A percentile compares a stretch with the other conserved stretches of the same genome.
Conservation (phyloP, 2,329 filamentous ascomycete species). For the Periconia macrospinosa region DNA sequence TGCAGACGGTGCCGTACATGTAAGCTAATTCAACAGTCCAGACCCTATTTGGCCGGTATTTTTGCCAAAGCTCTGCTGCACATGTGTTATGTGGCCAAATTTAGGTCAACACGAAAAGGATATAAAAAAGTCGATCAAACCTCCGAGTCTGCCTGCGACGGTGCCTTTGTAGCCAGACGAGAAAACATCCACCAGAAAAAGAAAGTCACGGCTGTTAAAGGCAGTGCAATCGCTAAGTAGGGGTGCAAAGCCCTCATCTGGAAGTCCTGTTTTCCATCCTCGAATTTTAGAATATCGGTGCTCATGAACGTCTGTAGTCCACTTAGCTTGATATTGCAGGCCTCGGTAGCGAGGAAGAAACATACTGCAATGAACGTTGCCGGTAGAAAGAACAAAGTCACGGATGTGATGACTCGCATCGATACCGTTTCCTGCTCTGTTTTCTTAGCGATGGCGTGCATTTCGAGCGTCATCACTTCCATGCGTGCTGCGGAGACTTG, state of each 20-base stretch:
- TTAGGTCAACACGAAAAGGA: not conserved
- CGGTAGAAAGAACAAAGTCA: slow-evolving; percentile 48
- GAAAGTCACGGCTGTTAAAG: slow-evolving; percentile 41
- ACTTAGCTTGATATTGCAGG: not conserved
- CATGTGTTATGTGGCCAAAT: not conserved
- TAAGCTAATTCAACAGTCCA: not conserved
- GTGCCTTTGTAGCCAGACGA: slow-evolving; percentile 22
- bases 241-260: slow-evolving; percentile 23
- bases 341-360: not conserved
- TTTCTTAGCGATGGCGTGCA: slow-evolving; percentile 39
- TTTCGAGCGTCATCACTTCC: slow-evolving; percentile 26
- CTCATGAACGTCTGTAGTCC: slow-evolving; percentile 45
- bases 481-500: slow-evolving; percentile 29
- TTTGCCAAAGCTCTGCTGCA: not conserved
- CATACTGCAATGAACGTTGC: slow-evolving; percentile 48
- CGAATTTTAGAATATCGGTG: slow-evolving; percentile 39
- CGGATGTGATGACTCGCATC: slow-evolving; percentile 48
- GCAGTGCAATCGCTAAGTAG: slow-evolving; percentile 39
- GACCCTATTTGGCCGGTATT: not conserved
- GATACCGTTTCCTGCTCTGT: slow-evolving; percentile 46
- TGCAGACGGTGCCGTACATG: not conserved
- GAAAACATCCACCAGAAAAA: slow-evolving; percentile 39
- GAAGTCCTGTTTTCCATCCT: slow-evolving; percentile 15
- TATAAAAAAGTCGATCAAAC: not conserved
- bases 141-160: not conserved